Evolutionary conservation across 2,329 filamentous ascomycete species (phyloP).

Genomic region (Daldinia sp.): DNA sequence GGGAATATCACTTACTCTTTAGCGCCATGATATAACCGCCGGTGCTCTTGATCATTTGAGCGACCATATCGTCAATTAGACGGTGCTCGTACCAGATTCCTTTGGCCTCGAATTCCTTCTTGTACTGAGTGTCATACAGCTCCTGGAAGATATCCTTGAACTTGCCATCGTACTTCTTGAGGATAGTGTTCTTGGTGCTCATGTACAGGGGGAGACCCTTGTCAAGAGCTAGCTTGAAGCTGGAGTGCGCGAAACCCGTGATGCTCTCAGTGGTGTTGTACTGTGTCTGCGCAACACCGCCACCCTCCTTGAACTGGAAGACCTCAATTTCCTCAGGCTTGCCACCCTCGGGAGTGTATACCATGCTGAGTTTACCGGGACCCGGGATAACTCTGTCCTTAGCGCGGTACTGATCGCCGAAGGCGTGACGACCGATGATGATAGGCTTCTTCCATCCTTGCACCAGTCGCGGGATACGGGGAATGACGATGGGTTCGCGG

Average conservation of each 20-base stretch:
- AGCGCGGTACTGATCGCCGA: conserved; percentile 98
- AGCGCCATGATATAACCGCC: conserved; percentile 97
- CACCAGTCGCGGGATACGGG: conserved; percentile 89
- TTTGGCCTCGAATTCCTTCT: conserved; percentile 88
- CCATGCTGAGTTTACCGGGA: conserved; percentile 91
- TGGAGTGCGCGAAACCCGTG: conserved; percentile 91
- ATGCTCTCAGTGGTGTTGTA: conserved; percentile 99
- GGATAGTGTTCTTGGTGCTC: conserved; percentile 99
- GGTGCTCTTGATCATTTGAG: conserved; percentile 99
- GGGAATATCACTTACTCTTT: conserved; percentile 78
- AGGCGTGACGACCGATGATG: conserved; percentile 98
- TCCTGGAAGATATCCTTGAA: conserved; percentile 99
- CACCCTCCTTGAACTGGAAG: conserved; percentile 86
- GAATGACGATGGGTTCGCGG: conserved; percentile 98
- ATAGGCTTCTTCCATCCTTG: conserved; percentile 99
- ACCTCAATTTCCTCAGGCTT: conserved; percentile 89
- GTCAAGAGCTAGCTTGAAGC: conserved; percentile 92
- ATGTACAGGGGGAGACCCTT: conserved; percentile 96
- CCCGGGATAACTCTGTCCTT: conserved; percentile 89
- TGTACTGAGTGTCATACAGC: conserved; percentile 89
- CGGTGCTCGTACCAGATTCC: conserved; percentile 99
- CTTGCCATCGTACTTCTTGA: conserved; percentile 97
- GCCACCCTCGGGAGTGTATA: conserved; percentile 88
- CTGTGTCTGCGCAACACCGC: conserved; percentile 92
- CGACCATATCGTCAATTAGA: conserved; percentile 99